Evolutionary conservation across 352 stramenopile genomes (phyloP).

Genomic region (Pythium scleroteichum): DNA sequence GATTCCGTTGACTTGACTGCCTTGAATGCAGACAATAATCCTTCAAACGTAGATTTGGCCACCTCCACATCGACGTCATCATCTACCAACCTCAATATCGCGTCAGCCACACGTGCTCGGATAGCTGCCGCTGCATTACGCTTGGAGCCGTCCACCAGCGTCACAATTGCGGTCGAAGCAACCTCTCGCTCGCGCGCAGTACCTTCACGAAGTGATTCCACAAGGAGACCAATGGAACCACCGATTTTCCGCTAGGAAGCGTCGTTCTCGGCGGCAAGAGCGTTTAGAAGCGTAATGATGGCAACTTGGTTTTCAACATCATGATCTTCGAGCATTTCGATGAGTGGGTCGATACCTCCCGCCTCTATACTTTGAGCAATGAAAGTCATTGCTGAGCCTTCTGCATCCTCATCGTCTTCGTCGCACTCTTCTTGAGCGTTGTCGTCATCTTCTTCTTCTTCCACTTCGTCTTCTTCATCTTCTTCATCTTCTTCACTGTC

Average conservation of each 20-base stretch:
- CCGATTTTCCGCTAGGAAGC: not conserved
- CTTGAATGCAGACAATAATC: too few species aligned
- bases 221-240: not conserved
- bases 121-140: not conserved
- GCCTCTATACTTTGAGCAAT: not conserved
- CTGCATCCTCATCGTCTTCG: not conserved
- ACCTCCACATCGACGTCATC: too few species aligned
- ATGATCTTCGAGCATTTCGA: not conserved
- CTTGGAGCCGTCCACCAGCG: not conserved
- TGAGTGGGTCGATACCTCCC: not conserved
- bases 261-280: not conserved
- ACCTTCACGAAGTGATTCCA: not conserved
- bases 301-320: not conserved
- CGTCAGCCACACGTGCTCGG: not conserved
- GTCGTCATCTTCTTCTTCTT: not conserved
- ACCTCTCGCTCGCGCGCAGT: not conserved
- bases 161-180: not conserved
- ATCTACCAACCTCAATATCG: too few species aligned
- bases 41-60: too few species aligned
- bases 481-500: not conserved
- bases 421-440: not conserved
- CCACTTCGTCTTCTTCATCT: not conserved
- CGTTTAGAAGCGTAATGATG: not conserved
- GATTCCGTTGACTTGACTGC: too few species aligned
- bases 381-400: not conserved